phyloP scores from a whole-genome alignment of 257 asterid species.

The Coffea canephora region DNA sequence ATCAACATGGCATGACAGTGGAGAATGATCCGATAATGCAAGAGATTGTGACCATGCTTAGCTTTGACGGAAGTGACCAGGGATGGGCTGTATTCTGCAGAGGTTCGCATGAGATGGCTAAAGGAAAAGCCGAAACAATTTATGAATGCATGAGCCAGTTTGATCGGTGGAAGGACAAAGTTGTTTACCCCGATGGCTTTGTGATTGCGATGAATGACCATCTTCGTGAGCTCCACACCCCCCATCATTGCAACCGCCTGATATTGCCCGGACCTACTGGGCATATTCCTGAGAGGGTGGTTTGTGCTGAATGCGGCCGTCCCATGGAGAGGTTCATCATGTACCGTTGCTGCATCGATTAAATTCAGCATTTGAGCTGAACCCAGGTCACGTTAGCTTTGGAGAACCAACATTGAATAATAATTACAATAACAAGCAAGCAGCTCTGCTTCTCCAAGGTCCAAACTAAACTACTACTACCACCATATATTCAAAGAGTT shows the following conservation, averaged over 20 bases:
- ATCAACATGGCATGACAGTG: constrained; percentile 50
- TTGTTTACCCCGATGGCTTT: constrained; percentile 48
- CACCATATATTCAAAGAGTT: neutral
- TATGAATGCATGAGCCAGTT: constrained; percentile 37
- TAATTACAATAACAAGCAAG: neutral
- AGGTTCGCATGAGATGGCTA: constrained; percentile 52
- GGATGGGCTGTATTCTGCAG: constrained; percentile 87
- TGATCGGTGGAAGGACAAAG: constrained; percentile 41
- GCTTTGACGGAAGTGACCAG: constrained; percentile 64
- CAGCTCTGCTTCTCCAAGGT: neutral
- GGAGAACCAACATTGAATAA: neutral
- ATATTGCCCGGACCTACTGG: constrained; percentile 63
- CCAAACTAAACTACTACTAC: neutral
- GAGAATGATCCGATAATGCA: constrained; percentile 66
- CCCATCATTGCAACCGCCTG: constrained; percentile 78
- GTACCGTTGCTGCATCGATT: constrained; percentile 90
- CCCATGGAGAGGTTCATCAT: constrained; percentile 75
- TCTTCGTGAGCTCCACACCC: constrained; percentile 39
- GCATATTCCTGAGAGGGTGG: constrained; percentile 59
- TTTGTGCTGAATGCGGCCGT: constrained; percentile 73
- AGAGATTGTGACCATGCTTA: constrained; percentile 56
- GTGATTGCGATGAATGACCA: constrained; percentile 48
- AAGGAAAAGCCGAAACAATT: constrained; percentile 46
- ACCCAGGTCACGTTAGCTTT: neutral
- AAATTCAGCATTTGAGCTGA: constrained; percentile 3